Evolutionary conservation across 768 basidiomycete species (phyloP), one percentile per base, ranked within the genome.

Genomic region (Xerocomus potaroensis): DNA sequence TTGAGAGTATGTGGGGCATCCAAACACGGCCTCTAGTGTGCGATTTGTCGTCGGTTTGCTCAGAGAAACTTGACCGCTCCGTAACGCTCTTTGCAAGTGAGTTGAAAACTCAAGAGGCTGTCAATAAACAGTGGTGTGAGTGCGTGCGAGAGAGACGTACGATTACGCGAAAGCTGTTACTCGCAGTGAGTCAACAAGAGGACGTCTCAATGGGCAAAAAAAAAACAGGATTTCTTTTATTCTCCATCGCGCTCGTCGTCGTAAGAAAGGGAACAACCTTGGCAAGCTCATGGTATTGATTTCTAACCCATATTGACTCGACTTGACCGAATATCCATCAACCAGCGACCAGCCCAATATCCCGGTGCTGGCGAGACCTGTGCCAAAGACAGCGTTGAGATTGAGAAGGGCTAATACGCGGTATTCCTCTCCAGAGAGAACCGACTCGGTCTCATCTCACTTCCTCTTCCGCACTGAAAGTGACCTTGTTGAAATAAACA

Each of bases 271-370:
- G 41, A 11, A 69, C 64, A 14, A 69, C 47, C 41, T 65, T 42
- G 12, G 54, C 56, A 24, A 41, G 56, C 14, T 47, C 11, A 71
- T 37, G 42, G 65, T 69, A 53, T 71, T 70, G 29, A 69, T 56
- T 8, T 57, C 58, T 12, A 70, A 45, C 8, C 69, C 66, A 45
- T 58, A 59, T 39, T 64, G 59, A 47, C 63, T 69, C 5, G 63
- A 64, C 44, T 63, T 62, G 49, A 59, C 45, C 0, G 67, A 65
- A 51, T 62, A 71, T 8, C 69, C 69, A 22, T 67, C 66, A 4
- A 70, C 70, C 5, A 70, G 46, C 29, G 64, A 40, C 53, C 55
- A 70, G 8, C 69, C 69, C 15, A 53, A 37, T 8, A 69, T 49
- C 4, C 70, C 70, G 8, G 70, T 59, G 1, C 57, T 62, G 1